Conservation (phyloP, 805 yeast genomes). For the Grigorovia jiainica region DNA sequence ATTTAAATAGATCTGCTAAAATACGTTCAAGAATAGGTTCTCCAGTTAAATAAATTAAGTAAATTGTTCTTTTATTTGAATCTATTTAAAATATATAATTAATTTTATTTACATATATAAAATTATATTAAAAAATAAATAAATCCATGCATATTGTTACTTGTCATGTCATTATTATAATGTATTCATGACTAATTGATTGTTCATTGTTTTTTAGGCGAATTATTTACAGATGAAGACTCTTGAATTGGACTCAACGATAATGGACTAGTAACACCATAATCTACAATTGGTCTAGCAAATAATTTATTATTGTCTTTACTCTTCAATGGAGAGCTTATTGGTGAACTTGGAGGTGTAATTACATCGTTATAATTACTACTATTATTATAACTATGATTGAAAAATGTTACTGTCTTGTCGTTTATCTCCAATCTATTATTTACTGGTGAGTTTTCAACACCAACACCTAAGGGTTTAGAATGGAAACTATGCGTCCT, state of each 20-base stretch:
- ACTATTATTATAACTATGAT: conserved; percentile 10
- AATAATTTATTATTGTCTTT: conserved; percentile 9
- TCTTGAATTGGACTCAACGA: conserved; percentile 28
- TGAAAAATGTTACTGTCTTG: conserved; percentile 34
- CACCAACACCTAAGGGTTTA: conserved; percentile 22
- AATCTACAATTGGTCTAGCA: conserved; percentile 20
- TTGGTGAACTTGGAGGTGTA: conserved; percentile 4
- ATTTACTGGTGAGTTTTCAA: conserved; percentile 24
- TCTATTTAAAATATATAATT: too few species aligned
- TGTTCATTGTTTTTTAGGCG: conserved; percentile 12
- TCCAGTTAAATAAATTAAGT: too few species aligned
- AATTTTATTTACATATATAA: too few species aligned
- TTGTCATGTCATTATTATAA: too few species aligned
- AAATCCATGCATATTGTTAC: too few species aligned
- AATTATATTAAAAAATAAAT: too few species aligned
- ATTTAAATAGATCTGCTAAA: too few species aligned
- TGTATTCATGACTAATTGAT: too few species aligned
- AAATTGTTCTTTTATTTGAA: too few species aligned
- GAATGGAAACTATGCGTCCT: conserved; percentile 27
- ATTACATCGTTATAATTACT: neutral
- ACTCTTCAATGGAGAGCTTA: conserved; percentile 1
- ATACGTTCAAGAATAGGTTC: too few species aligned
- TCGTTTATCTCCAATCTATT: conserved; percentile 30
- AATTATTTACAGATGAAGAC: conserved; percentile 22
- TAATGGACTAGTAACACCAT: conserved; percentile 11